Evolutionary conservation across 345 rosid species (phyloP).

Genomic region (Anacardium occidentale): DNA sequence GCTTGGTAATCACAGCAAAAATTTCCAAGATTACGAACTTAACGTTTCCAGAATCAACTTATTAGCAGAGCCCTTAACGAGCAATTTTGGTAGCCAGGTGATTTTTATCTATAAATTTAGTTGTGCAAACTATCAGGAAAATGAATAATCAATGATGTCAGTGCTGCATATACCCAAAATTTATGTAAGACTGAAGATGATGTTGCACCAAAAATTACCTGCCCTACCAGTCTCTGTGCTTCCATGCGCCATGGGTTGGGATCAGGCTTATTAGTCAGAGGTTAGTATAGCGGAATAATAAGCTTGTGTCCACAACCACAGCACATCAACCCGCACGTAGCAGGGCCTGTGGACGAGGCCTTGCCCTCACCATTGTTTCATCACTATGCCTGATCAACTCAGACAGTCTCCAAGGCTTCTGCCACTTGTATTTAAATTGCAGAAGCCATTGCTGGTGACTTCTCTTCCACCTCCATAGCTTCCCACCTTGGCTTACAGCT

Average conservation of each 20-base stretch:
- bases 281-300: constrained; percentile 27
- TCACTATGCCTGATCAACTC: constrained; percentile 91
- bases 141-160: background rate
- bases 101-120: background rate
- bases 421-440: constrained; percentile 99
- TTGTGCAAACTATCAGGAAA: background rate
- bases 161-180: background rate
- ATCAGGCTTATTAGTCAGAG: constrained; percentile 30
- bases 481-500: constrained; percentile 72
- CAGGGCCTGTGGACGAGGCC: constrained; percentile 59
- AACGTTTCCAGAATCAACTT: constrained; percentile 30
- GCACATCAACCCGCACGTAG: constrained; percentile 33
- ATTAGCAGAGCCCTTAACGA: constrained; percentile 34
- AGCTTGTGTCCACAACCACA: constrained; percentile 13
- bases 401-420: constrained; percentile 98
- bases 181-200: background rate
- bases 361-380: constrained; percentile 65
- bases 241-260: constrained; percentile 23
- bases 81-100: constrained; percentile 4
- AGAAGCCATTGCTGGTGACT: constrained; percentile 97
- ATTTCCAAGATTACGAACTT: constrained; percentile 30
- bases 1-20: constrained; percentile 41
- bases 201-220: constrained; percentile 37
- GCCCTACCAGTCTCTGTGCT: constrained; percentile 26
- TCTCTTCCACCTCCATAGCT: constrained; percentile 99